Conservation (phyloP, 2,329 filamentous ascomycete species). For the Xylariaceae sp. region DNA sequence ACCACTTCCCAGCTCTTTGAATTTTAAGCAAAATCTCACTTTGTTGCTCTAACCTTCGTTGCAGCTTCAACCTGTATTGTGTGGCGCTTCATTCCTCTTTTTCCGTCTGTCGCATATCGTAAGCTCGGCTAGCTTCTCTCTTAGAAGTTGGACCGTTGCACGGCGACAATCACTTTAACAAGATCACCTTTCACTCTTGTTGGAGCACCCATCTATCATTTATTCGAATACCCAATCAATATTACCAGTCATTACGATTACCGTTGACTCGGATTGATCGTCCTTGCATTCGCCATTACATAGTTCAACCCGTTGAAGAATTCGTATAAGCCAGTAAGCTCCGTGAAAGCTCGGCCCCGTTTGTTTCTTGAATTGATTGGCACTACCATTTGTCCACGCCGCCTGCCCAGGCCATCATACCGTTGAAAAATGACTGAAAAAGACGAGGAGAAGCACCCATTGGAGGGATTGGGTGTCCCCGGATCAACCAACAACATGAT, state of each 20-base stretch:
- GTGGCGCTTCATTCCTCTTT: background rate
- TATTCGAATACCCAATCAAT: background rate
- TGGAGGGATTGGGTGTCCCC: constrained; percentile 3
- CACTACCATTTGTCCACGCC: background rate
- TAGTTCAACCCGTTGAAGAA: background rate
- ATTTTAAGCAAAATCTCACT: background rate
- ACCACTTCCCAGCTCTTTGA: constrained; percentile 3
- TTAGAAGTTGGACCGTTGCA: no score
- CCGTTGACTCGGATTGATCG: no score
- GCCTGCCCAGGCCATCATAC: background rate
- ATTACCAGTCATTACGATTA: background rate
- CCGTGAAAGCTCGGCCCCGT: background rate
- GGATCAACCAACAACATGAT: background rate
- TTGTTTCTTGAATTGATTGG: background rate
- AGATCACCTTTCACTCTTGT: background rate
- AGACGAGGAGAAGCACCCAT: constrained; percentile 11
- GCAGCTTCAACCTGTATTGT: background rate
- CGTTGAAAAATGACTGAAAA: constrained; percentile 15
- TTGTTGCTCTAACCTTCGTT: background rate
- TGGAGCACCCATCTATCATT: background rate
- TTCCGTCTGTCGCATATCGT: background rate
- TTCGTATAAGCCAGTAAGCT: background rate
- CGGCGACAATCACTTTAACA: background rate
- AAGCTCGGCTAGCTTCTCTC: constrained; percentile 7
- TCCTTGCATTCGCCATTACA: background rate